Evolutionary conservation across 176 grass and related monocot species (phyloP).

Genomic region (Eleusine indica): DNA sequence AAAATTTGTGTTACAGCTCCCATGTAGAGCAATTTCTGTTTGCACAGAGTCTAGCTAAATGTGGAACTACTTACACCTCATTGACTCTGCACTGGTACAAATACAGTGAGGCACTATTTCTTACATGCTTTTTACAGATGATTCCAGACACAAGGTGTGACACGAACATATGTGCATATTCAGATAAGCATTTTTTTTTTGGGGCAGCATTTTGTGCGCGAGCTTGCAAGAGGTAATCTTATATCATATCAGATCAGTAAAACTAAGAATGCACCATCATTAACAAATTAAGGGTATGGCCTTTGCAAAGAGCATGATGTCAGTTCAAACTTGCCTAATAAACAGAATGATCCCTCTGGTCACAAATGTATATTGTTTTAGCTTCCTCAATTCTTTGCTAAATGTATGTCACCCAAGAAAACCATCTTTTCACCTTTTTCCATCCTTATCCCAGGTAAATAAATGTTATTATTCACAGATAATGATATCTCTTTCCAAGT

Average conservation of each 20-base stretch:
- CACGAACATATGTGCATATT: neutral
- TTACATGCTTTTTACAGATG: slow-evolving; percentile 24
- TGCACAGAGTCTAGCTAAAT: slow-evolving; percentile 26
- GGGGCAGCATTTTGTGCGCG: neutral
- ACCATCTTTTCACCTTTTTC: neutral
- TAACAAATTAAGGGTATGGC: neutral
- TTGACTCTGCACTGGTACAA: neutral
- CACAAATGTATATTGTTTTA: neutral
- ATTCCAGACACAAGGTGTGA: neutral
- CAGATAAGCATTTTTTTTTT: slow-evolving; percentile 10
- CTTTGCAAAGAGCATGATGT: slow-evolving; percentile 11
- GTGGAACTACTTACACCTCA: slow-evolving; percentile 18
- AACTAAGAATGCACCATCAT: slow-evolving; percentile 7
- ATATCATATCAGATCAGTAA: slow-evolving; percentile 10
- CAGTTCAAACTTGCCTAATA: slow-evolving; percentile 26
- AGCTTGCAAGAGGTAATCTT: neutral
- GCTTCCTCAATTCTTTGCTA: neutral
- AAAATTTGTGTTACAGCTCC: slow-evolving; percentile 30
- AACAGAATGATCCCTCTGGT: neutral
- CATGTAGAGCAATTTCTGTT: neutral
- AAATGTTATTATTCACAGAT: neutral
- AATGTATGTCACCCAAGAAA: neutral
- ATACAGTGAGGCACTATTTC: neutral
- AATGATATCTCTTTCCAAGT: neutral
- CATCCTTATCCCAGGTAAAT: neutral